Conservation (phyloP, 768 basidiomycete genomes). For the Suillus paluster region DNA sequence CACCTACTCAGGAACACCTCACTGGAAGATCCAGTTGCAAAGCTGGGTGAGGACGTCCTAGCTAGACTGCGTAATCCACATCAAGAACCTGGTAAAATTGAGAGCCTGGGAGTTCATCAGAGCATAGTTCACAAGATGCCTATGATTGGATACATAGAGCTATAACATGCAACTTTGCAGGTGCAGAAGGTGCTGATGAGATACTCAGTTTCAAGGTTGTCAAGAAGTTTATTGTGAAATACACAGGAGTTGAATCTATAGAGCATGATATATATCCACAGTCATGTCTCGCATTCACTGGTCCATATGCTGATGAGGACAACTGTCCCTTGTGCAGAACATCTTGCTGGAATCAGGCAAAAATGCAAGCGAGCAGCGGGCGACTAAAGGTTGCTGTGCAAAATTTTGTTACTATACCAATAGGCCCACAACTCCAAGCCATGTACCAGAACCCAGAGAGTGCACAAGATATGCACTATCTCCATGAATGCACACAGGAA, state of each 20-base stretch:
- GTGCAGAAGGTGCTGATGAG: slow-evolving; percentile 14
- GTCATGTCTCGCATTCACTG: slow-evolving; percentile 29
- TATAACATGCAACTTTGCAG: slow-evolving; percentile 1
- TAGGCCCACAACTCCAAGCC: slow-evolving; percentile 48
- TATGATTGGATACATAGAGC: slow-evolving; percentile 9
- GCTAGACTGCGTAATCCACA: slow-evolving; percentile 32
- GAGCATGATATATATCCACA: slow-evolving; percentile 46
- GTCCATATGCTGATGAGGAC: slow-evolving; percentile 15
- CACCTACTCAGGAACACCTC: slow-evolving; percentile 14
- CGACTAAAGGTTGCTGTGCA: slow-evolving; percentile 11
- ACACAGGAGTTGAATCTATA: slow-evolving; percentile 38
- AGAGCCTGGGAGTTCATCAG: slow-evolving; percentile 15
- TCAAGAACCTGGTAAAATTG: slow-evolving; percentile 13
- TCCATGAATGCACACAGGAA: slow-evolving; percentile 10
- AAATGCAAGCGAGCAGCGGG: background rate
- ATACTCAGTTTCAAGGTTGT: slow-evolving; percentile 25
- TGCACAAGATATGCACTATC: slow-evolving; percentile 33
- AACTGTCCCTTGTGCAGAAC: slow-evolving; percentile 34
- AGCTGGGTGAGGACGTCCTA: slow-evolving; percentile 21
- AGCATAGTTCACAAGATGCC: slow-evolving; percentile 4
- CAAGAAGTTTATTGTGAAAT: slow-evolving; percentile 5
- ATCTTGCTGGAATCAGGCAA: slow-evolving; percentile 14
- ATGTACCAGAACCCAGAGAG: slow-evolving; percentile 27
- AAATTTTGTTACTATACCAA: slow-evolving; percentile 37
- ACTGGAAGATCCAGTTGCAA: slow-evolving; percentile 12